These are phyloP conservation scores for Ceratopteris richardii DNA, from an alignment of 75 land plant species.

Conservation along the genomic window DNA sequence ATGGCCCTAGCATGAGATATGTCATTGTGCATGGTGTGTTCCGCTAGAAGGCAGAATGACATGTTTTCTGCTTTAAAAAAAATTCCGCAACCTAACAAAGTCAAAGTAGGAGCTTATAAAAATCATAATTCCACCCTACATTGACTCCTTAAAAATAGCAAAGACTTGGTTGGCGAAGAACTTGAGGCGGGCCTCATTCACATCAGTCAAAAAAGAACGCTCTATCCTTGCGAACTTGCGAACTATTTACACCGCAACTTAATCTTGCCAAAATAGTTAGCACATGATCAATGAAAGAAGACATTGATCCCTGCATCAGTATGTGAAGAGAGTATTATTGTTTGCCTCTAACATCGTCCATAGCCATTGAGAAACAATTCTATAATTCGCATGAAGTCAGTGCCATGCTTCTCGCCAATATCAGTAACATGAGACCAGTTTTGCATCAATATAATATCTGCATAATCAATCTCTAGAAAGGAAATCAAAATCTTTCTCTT, in stretches of 20 bases:
- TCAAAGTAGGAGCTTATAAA: slow-evolving; percentile 81
- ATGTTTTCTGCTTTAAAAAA: neutral
- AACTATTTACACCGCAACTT: slow-evolving; percentile 50
- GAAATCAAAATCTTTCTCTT: slow-evolving; percentile 82
- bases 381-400: slow-evolving; percentile 85
- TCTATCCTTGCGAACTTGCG: slow-evolving; percentile 65
- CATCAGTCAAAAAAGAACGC: slow-evolving; percentile 40
- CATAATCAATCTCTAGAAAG: slow-evolving; percentile 79
- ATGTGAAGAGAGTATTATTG: slow-evolving; percentile 51
- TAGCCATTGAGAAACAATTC: slow-evolving; percentile 87
- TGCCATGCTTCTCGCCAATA: slow-evolving; percentile 65
- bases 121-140: slow-evolving; percentile 74
- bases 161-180: slow-evolving; percentile 79
- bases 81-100: slow-evolving; percentile 80
- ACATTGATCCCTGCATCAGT: too few relatives aligned
- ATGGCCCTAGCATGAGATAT: slow-evolving; percentile 76
- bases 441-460: slow-evolving; percentile 95
- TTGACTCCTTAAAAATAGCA: slow-evolving; percentile 77
- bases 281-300: slow-evolving; percentile 50
- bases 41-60: slow-evolving; percentile 4
- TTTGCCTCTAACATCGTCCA: slow-evolving; percentile 70
- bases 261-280: slow-evolving; percentile 83
- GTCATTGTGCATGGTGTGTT: slow-evolving; percentile 79
- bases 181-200: slow-evolving; percentile 78
- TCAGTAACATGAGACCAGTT: slow-evolving; percentile 80